Conservation (phyloP, 2,329 filamentous ascomycete genomes). For the Emergomyces pasteurianus region DNA sequence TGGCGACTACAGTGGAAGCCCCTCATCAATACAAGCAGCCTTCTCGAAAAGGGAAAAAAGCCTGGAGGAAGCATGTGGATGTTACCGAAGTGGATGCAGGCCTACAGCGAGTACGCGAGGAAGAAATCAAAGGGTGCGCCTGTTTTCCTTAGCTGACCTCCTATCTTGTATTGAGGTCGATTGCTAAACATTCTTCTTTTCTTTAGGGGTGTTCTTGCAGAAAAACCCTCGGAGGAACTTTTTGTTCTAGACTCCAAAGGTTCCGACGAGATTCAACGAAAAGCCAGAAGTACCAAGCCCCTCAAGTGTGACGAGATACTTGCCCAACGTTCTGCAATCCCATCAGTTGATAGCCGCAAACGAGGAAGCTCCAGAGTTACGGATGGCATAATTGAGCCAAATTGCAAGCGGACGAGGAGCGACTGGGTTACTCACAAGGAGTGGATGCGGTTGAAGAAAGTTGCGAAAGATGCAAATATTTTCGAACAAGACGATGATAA, state of each 20-base stretch:
- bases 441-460: slow-evolving; percentile 60
- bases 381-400: slow-evolving; percentile 56
- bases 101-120: slow-evolving; percentile 70
- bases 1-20: slow-evolving; percentile 36
- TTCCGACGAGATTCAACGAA: slow-evolving; percentile 51
- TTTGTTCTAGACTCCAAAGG: slow-evolving; percentile 73
- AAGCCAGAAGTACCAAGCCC: slow-evolving; percentile 58
- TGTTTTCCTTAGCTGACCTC: not conserved
- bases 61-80: slow-evolving; percentile 97
- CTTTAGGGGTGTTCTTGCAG: slow-evolving; percentile 66
- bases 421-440: slow-evolving; percentile 80
- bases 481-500: slow-evolving; percentile 46
- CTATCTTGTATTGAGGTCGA: slow-evolving; percentile 7
- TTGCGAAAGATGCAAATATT: slow-evolving; percentile 55
- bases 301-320: slow-evolving; percentile 91
- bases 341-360: slow-evolving; percentile 68
- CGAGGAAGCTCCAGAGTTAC: slow-evolving; percentile 53
- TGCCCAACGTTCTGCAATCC: slow-evolving; percentile 66
- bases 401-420: slow-evolving; percentile 61
- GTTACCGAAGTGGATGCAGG: slow-evolving; percentile 74
- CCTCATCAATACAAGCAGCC: slow-evolving; percentile 77
- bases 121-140: slow-evolving; percentile 74
- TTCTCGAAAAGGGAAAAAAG: slow-evolving; percentile 95
- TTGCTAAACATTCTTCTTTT: slow-evolving; percentile 8
- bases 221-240: slow-evolving; percentile 70